Percentiles rank a stretch among this genome's conserved stretches.
Conservation (phyloP, 331 rosid species). For the Erythrophleum ivorense region DNA sequence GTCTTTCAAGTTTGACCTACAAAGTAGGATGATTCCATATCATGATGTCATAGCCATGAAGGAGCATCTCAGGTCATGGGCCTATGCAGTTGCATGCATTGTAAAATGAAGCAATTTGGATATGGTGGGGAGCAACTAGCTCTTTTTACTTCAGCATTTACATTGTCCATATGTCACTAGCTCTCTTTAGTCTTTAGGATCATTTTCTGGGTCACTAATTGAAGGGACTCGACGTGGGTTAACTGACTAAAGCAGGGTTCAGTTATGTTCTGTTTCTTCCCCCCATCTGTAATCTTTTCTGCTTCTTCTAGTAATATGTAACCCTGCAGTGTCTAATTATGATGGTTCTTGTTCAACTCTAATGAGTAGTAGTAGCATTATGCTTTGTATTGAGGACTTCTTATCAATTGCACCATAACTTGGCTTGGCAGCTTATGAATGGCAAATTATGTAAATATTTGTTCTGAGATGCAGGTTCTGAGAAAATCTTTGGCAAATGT, state of each 20-base stretch:
- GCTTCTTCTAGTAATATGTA: not conserved
- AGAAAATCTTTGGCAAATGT: too few species aligned
- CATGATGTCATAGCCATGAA: conserved; percentile 70
- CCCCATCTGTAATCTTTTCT: not conserved
- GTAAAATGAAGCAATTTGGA: conserved; percentile 45
- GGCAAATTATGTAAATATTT: too few species aligned
- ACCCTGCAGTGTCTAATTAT: not conserved
- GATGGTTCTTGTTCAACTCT: not conserved
- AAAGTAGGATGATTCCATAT: conserved; percentile 50
- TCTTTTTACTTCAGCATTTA: not conserved
- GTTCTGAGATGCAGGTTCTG: not conserved
- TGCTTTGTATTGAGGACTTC: not conserved
- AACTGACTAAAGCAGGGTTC: not conserved
- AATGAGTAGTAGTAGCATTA: not conserved
- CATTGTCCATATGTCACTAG: not conserved
- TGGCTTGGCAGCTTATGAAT: too few species aligned
- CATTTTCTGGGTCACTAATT: not conserved
- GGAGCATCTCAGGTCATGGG: conserved; percentile 73
- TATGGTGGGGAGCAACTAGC: not conserved
- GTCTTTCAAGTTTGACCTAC: not conserved
- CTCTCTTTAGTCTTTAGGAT: not conserved
- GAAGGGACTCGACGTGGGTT: not conserved
- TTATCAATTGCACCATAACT: too few species aligned
- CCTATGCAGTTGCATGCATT: conserved; percentile 68
- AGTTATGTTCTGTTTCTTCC: not conserved